Percentiles rank a stretch among this genome's conserved stretches.
These are phyloP conservation scores for Barnettozyma siamensis DNA, from an alignment of 805 yeast genomes.

Conservation along the genomic window DNA sequence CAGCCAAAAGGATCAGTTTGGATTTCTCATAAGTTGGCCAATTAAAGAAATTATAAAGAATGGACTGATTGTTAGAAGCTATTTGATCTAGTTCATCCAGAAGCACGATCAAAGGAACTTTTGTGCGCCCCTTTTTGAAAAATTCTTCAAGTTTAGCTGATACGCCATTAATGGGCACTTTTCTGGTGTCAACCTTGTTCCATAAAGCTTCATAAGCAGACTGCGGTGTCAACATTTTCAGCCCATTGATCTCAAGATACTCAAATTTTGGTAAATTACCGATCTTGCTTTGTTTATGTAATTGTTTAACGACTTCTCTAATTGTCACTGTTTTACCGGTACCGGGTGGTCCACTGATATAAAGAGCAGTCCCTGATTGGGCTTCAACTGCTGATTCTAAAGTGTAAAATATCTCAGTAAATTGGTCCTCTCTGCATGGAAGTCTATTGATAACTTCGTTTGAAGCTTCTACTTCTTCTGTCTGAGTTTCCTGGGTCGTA, in stretches of 20 bases:
- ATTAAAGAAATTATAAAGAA: slow-evolving; percentile 92
- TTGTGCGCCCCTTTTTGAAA: slow-evolving; percentile 37
- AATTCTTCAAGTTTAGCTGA: slow-evolving; percentile 53
- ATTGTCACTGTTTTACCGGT: slow-evolving; percentile 96
- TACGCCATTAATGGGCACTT: slow-evolving; percentile 53
- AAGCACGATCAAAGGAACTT: slow-evolving; percentile 53
- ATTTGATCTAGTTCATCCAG: slow-evolving; percentile 93
- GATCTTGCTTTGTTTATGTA: slow-evolving; percentile 38
- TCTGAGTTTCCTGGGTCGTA: slow-evolving; percentile 19
- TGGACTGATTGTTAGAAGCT: slow-evolving; percentile 73
- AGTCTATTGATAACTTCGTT: slow-evolving; percentile 30
- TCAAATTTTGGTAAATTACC: slow-evolving; percentile 47
- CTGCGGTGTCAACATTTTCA: slow-evolving; percentile 73
- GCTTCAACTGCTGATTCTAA: slow-evolving; percentile 67
- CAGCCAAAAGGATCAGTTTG: slow-evolving; percentile 80
- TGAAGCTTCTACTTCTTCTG: slow-evolving; percentile 32
- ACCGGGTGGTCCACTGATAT: slow-evolving; percentile 96
- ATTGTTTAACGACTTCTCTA: slow-evolving; percentile 72
- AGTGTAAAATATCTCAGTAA: slow-evolving; percentile 58
- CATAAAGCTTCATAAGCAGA: slow-evolving; percentile 80
- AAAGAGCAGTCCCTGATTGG: slow-evolving; percentile 75
- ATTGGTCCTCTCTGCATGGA: slow-evolving; percentile 87
- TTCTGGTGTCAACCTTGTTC: slow-evolving; percentile 59
- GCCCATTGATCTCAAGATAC: slow-evolving; percentile 84
- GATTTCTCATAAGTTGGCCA: slow-evolving; percentile 90